phyloP scores from a whole-genome alignment of 345 rosid species.

The Populus deltoides region DNA sequence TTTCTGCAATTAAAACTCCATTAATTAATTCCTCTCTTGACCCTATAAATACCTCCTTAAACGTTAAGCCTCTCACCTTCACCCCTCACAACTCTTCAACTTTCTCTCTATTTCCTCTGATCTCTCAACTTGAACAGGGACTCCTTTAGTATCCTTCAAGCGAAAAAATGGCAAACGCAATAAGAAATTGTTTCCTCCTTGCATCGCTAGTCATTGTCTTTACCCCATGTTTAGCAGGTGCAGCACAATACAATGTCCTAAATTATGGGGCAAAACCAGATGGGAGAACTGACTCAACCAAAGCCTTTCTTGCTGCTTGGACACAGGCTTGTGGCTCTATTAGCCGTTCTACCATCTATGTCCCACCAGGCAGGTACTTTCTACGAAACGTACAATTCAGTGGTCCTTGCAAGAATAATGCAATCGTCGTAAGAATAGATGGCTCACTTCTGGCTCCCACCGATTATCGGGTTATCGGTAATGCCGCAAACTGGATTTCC shows the following conservation, averaged over 20 bases:
- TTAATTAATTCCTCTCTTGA: too few species aligned
- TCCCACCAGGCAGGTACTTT: slow-evolving; percentile 53
- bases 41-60: slow-evolving; percentile 5
- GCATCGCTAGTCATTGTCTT: neutral
- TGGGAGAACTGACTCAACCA: slow-evolving; percentile 52
- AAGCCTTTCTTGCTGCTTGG: slow-evolving; percentile 58
- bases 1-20: neutral
- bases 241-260: slow-evolving; percentile 10
- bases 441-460: slow-evolving; percentile 72
- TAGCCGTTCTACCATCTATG: slow-evolving; percentile 43
- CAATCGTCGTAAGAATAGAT: slow-evolving; percentile 41
- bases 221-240: neutral
- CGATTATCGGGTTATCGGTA: slow-evolving; percentile 41
- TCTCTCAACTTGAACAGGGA: neutral
- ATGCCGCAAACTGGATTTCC: slow-evolving; percentile 46
- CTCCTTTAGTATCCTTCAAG: too few species aligned
- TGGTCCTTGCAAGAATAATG: slow-evolving; percentile 58
- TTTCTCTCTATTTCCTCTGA: neutral
- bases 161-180: neutral
- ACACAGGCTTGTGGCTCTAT: slow-evolving; percentile 46
- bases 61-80: neutral
- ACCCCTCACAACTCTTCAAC: neutral
- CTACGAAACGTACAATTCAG: slow-evolving; percentile 36
- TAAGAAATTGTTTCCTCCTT: neutral
- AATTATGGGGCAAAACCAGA: slow-evolving; percentile 50